These are phyloP conservation scores for Cladosporium sp. DNA, from an alignment of 2,329 filamentous ascomycete genomes.

Conservation along the genomic window DNA sequence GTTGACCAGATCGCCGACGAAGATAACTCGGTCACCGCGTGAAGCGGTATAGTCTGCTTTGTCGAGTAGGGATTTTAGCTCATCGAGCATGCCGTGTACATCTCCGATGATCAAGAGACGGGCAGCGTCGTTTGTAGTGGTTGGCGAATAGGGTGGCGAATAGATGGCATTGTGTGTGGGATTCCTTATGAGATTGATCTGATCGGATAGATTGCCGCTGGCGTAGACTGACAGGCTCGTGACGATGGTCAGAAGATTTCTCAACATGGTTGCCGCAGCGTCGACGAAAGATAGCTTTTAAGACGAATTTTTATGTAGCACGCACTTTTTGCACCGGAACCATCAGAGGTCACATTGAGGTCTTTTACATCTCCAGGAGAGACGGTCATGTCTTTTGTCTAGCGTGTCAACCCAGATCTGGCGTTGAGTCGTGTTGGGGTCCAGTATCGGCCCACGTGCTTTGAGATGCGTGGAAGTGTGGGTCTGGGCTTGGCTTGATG, in stretches of 20 bases:
- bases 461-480: not conserved
- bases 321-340: not conserved
- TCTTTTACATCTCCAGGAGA: not conserved
- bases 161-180: conserved; percentile 1
- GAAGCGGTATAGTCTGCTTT: not conserved
- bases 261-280: not conserved
- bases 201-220: not conserved
- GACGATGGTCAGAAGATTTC: conserved; percentile 3
- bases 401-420: not conserved
- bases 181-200: conserved; percentile 11
- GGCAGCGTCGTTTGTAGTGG: not conserved
- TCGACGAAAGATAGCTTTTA: not conserved
- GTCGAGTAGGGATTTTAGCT: not conserved
- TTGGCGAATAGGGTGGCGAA: conserved; percentile 3
- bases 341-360: not conserved
- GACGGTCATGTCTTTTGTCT: not conserved
- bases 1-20: conserved; percentile 9
- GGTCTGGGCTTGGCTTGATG: not conserved
- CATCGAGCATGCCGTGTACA: conserved; percentile 14
- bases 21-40: conserved; percentile 10
- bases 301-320: not conserved
- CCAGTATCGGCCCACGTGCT: not conserved
- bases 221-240: not conserved
- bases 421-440: not conserved
- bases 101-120: conserved; percentile 15